Evolutionary conservation across 2,329 filamentous ascomycete genomes (phyloP).

Genomic region (Neurospora sp.): DNA sequence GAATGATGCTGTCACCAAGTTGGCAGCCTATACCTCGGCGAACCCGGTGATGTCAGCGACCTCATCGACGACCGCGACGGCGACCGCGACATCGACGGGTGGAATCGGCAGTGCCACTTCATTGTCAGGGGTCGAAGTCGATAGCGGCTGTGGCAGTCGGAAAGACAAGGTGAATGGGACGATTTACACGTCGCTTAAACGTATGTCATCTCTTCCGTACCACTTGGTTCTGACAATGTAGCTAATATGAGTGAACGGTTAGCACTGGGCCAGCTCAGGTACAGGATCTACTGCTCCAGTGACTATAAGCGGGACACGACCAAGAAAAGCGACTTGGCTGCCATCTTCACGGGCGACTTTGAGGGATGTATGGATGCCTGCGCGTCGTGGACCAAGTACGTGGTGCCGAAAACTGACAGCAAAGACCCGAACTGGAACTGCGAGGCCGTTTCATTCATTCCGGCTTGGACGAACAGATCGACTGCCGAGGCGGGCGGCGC

Average conservation of each 20-base stretch:
- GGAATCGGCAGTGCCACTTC: conserved; percentile 16
- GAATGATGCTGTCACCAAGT: conserved; percentile 24
- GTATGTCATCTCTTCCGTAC: conserved; percentile 19
- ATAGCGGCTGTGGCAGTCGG: conserved; percentile 30
- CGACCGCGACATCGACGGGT: conserved; percentile 8
- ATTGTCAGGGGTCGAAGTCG: conserved; percentile 23
- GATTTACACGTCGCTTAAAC: conserved; percentile 27
- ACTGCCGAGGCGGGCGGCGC: conserved; percentile 23
- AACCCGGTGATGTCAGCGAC: conserved; percentile 13
- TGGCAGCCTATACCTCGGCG: conserved; percentile 21
- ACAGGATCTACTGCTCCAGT: conserved; percentile 29
- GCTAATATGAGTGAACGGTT: conserved; percentile 5
- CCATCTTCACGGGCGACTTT: conserved; percentile 32
- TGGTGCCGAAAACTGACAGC: conserved; percentile 18
- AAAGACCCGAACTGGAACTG: conserved; percentile 26
- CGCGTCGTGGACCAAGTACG: conserved; percentile 28
- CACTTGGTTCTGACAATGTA: too few relatives aligned
- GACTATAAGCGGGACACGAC: conserved; percentile 27
- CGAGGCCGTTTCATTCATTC: conserved; percentile 31
- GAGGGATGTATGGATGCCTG: conserved; percentile 38
- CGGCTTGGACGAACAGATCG: conserved; percentile 30
- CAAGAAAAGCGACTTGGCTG: conserved; percentile 25
- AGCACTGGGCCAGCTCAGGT: conserved; percentile 29
- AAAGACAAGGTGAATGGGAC: conserved; percentile 26
- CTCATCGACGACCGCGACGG: conserved; percentile 17